Evolutionary conservation across 257 asterid genomes (phyloP).

Genomic region (Fraxinus excelsior): DNA sequence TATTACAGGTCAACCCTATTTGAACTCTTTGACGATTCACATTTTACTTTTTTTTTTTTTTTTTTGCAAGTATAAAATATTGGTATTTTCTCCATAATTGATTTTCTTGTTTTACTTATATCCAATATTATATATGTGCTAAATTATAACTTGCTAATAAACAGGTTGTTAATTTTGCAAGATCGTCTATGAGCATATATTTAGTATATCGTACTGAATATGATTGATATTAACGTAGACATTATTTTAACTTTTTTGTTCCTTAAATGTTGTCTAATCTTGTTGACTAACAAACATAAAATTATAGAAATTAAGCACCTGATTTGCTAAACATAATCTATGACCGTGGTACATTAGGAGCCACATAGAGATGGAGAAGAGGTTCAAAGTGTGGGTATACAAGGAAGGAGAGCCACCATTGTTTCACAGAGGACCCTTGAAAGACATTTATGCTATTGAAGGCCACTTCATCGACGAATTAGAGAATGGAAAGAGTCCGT

Average conservation of each 20-base stretch:
- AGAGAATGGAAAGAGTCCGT: slow-evolving; percentile 11
- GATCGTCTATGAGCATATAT: too few relatives aligned
- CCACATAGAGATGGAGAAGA: slow-evolving; percentile 62
- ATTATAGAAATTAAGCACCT: neutral
- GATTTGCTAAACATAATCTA: neutral
- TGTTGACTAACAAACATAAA: neutral
- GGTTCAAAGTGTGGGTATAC: slow-evolving; percentile 61
- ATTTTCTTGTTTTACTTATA: too few relatives aligned
- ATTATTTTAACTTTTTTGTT: too few relatives aligned
- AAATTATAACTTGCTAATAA: too few relatives aligned
- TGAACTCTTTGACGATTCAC: too few relatives aligned
- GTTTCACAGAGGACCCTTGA: slow-evolving; percentile 42
- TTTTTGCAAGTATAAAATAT: too few relatives aligned
- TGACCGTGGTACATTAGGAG: slow-evolving; percentile 37
- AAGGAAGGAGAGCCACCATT: slow-evolving; percentile 63
- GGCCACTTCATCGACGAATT: slow-evolving; percentile 55
- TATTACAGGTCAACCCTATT: too few relatives aligned
- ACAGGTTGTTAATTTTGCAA: too few relatives aligned
- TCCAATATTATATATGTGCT: too few relatives aligned
- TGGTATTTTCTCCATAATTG: neutral
- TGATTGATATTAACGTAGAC: too few relatives aligned
- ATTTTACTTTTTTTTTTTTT: too few relatives aligned
- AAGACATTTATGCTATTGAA: slow-evolving; percentile 56
- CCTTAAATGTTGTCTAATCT: neutral
- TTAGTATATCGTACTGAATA: too few relatives aligned